Percentiles rank a stretch among this genome's conserved stretches.
Conservation (phyloP, 768 basidiomycete genomes). For the Inosperma sp. region DNA sequence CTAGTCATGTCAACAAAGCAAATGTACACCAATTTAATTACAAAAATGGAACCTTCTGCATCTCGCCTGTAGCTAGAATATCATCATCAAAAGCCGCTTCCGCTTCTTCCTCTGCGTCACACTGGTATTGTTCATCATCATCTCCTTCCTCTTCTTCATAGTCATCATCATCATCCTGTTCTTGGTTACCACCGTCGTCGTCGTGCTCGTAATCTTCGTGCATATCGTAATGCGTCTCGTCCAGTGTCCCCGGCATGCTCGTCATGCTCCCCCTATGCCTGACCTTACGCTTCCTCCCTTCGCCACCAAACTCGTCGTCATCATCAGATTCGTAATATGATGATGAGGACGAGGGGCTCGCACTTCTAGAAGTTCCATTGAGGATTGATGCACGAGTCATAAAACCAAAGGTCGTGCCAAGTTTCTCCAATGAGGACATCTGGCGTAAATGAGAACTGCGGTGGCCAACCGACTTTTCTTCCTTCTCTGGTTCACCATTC, state of each 20-base stretch:
- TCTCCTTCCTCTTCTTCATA: conserved; percentile 47
- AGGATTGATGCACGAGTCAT: conserved; percentile 28
- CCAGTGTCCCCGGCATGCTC: conserved; percentile 84
- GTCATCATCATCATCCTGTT: conserved; percentile 30
- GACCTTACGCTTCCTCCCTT: conserved; percentile 35
- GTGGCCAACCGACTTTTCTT: conserved; percentile 21
- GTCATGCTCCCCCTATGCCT: conserved; percentile 59
- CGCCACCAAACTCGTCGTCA: conserved; percentile 39
- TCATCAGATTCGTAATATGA: conserved; percentile 52
- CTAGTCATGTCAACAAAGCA: too few relatives aligned
- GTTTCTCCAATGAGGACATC: conserved; percentile 72
- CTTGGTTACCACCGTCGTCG: conserved; percentile 29
- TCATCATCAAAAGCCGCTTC: conserved; percentile 56
- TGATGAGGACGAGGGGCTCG: conserved; percentile 55
- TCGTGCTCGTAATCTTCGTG: conserved; percentile 47
- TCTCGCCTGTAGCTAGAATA: conserved; percentile 28
- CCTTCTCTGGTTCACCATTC: conserved; percentile 10
- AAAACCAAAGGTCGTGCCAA: conserved; percentile 57
- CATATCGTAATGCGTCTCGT: conserved; percentile 52
- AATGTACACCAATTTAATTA: too few relatives aligned
- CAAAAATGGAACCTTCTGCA: conserved; percentile 31
- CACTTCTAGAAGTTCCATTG: conserved; percentile 37
- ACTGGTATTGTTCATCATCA: conserved; percentile 71
- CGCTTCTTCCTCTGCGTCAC: conserved; percentile 81
- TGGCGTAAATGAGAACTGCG: conserved; percentile 52